Evolutionary conservation across 192 early-diverging fungal species (phyloP).

Genomic region (Funneliformis geosporum): DNA sequence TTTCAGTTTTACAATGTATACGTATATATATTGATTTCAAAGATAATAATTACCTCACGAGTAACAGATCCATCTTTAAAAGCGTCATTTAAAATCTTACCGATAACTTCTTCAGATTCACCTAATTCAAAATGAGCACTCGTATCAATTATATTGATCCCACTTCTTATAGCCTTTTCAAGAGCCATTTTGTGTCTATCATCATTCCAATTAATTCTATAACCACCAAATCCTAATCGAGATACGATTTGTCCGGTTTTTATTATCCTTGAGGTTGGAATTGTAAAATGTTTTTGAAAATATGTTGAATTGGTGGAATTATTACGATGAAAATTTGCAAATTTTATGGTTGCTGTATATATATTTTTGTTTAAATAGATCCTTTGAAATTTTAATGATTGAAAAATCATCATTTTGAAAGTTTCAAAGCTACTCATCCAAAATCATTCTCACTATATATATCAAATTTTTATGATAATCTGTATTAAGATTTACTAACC

Average conservation of each 20-base stretch:
- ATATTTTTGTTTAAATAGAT: too few species aligned
- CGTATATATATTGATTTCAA: not conserved
- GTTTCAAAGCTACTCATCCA: too few species aligned
- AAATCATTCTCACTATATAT: too few species aligned
- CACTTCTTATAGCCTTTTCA: constrained; percentile 52
- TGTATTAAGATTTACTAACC: too few species aligned
- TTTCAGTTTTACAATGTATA: not conserved
- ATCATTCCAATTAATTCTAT: constrained; percentile 49
- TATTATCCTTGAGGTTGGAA: constrained; percentile 43
- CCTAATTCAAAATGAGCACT: constrained; percentile 72
- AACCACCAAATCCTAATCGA: constrained; percentile 68
- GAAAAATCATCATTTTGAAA: too few species aligned
- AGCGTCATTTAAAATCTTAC: constrained; percentile 22
- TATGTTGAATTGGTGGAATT: too few species aligned
- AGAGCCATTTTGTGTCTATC: constrained; percentile 52
- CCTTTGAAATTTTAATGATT: too few species aligned
- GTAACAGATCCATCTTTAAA: not conserved
- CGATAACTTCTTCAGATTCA: constrained; percentile 18
- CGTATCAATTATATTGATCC: constrained; percentile 77
- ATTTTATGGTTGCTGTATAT: too few species aligned
- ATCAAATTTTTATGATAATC: too few species aligned
- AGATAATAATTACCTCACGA: not conserved
- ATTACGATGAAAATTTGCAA: too few species aligned
- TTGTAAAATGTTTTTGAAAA: not conserved
- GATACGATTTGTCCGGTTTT: constrained; percentile 52